phyloP scores from a whole-genome alignment of 2,329 filamentous ascomycete species.

The Sordariomycetes sp. region DNA sequence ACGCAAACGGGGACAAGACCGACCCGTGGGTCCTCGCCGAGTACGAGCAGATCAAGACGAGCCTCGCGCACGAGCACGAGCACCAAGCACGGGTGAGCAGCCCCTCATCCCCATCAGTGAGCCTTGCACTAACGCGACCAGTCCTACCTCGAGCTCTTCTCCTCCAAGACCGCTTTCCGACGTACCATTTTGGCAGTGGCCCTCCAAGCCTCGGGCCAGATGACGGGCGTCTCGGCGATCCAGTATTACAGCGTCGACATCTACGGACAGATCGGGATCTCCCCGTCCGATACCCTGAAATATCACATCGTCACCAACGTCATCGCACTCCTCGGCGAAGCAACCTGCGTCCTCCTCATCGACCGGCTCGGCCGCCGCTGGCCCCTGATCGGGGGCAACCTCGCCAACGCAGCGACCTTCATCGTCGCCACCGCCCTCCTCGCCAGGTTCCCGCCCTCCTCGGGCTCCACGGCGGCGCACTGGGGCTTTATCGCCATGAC shows the following conservation, averaged over 20 bases:
- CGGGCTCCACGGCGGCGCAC: constrained; percentile 26
- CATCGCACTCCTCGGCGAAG: constrained; percentile 58
- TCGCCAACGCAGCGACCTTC: constrained; percentile 61
- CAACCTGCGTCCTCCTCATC: constrained; percentile 56
- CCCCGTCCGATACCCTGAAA: constrained; percentile 51
- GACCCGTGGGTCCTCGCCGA: constrained; percentile 64
- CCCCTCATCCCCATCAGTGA: constrained; percentile 45
- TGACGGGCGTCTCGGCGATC: constrained; percentile 66
- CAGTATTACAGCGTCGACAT: constrained; percentile 64
- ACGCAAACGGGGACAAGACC: constrained; percentile 53
- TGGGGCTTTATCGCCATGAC: constrained; percentile 67
- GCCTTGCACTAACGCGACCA: constrained; percentile 14
- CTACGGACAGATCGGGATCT: constrained; percentile 60
- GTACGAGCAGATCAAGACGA: constrained; percentile 48
- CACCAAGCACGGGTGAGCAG: too few relatives aligned
- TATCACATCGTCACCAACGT: constrained; percentile 68
- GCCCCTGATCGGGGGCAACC: constrained; percentile 61
- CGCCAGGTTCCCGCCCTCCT: constrained; percentile 42
- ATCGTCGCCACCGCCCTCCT: constrained; percentile 50
- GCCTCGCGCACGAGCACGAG: too few relatives aligned
- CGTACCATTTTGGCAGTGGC: constrained; percentile 59
- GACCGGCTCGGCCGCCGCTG: constrained; percentile 61
- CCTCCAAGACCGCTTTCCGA: constrained; percentile 49
- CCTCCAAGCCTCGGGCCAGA: constrained; percentile 61
- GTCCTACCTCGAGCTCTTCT: constrained; percentile 60